Conservation (phyloP, 495 filamentous ascomycete genomes). For the Xylaria acuta region DNA sequence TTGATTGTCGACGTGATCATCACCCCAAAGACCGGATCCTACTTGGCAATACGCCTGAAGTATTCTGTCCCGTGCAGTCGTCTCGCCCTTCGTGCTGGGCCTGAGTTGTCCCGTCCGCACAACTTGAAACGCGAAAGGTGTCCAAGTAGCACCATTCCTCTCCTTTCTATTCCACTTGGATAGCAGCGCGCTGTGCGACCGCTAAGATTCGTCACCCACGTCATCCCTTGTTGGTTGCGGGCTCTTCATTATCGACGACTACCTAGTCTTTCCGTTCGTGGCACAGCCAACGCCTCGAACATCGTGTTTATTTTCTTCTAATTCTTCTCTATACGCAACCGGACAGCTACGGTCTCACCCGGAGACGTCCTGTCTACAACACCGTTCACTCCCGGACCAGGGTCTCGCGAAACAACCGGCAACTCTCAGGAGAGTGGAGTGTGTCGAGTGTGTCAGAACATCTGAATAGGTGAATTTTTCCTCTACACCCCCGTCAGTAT, state of each 20-base stretch:
- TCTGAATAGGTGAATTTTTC: constrained; percentile 21
- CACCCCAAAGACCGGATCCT: neutral
- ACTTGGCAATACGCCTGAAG: constrained; percentile 19
- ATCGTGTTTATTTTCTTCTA: constrained; percentile 12
- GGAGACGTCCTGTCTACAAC: neutral
- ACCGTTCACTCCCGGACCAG: constrained; percentile 7
- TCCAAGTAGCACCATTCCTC: constrained; percentile 35
- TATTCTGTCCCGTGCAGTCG: constrained; percentile 18
- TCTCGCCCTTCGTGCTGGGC: neutral
- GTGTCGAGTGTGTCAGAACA: constrained; percentile 18
- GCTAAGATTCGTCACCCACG: constrained; percentile 20
- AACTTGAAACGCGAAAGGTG: constrained; percentile 44
- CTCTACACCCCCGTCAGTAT: constrained; percentile 10
- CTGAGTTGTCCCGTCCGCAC: constrained; percentile 31
- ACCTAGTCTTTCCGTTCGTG: constrained; percentile 6
- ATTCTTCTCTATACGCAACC: neutral
- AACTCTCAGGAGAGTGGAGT: constrained; percentile 14
- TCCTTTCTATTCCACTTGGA: constrained; percentile 32
- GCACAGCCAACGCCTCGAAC: neutral
- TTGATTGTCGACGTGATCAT: constrained; percentile 16
- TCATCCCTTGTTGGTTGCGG: constrained; percentile 26
- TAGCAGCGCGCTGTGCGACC: constrained; percentile 31
- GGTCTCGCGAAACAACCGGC: constrained; percentile 22
- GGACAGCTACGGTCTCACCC: neutral
- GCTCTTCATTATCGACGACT: neutral